Conservation (phyloP, 495 filamentous ascomycete genomes). For the Diplogelasinospora grovesii region DNA sequence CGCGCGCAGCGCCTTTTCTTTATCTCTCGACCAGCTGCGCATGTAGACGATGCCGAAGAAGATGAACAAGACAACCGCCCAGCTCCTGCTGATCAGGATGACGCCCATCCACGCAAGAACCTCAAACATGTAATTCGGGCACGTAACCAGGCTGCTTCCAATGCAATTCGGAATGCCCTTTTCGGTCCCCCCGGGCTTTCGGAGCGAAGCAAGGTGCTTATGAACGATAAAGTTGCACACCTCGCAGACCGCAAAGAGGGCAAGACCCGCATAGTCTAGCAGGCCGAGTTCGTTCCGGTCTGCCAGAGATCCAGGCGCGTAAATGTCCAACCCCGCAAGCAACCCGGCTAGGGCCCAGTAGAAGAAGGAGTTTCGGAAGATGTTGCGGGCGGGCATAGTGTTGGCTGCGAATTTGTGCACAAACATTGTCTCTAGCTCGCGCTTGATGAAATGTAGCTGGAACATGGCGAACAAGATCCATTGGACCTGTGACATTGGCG, state of each 20-base stretch:
- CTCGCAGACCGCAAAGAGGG: conserved; percentile 69
- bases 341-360: conserved; percentile 84
- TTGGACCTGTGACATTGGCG: conserved; percentile 56
- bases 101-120: conserved; percentile 77
- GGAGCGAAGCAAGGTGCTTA: conserved; percentile 63
- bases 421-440: conserved; percentile 89
- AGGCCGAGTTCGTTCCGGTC: conserved; percentile 37
- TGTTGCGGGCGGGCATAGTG: conserved; percentile 83
- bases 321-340: conserved; percentile 78
- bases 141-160: conserved; percentile 83
- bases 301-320: conserved; percentile 61
- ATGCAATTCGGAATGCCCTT: conserved; percentile 80
- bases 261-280: conserved; percentile 55
- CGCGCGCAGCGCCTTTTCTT: conserved; percentile 81
- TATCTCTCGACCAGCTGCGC: conserved; percentile 82
- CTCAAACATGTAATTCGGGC: conserved; percentile 97
- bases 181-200: conserved; percentile 73
- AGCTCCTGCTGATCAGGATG: conserved; percentile 67
- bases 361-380: conserved; percentile 85
- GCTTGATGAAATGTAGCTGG: conserved; percentile 83
- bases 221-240: conserved; percentile 74
- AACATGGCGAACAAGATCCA: conserved; percentile 64
- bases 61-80: conserved; percentile 66
- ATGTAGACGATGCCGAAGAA: conserved; percentile 64
- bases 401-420: conserved; percentile 91